These are phyloP conservation scores for Saturnispora sanitii DNA, from an alignment of 805 yeast genomes.

Conservation along the genomic window DNA sequence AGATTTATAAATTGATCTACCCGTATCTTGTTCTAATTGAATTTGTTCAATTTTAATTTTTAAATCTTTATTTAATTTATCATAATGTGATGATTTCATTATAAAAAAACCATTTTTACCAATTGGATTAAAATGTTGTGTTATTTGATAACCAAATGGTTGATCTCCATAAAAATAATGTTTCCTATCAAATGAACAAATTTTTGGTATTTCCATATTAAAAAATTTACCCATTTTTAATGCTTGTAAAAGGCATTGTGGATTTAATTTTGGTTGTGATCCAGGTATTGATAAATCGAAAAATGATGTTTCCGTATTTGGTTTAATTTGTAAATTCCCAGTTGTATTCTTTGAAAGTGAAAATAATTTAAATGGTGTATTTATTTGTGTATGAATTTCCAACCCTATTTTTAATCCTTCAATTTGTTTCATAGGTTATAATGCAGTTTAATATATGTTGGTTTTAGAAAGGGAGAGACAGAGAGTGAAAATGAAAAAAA, in stretches of 20 bases:
- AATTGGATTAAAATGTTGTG: conserved; percentile 77
- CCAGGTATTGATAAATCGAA: conserved; percentile 90
- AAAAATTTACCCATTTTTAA: conserved; percentile 65
- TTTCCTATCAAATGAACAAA: conserved; percentile 78
- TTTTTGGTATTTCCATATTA: conserved; percentile 43
- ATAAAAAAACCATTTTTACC: conserved; percentile 56
- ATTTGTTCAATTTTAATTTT: conserved; percentile 62
- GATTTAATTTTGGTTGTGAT: conserved; percentile 74
- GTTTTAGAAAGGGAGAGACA: not conserved
- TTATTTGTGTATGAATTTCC: conserved; percentile 87
- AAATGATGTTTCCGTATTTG: conserved; percentile 63
- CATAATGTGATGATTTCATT: conserved; percentile 42
- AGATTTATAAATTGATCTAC: conserved; percentile 54
- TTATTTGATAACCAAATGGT: conserved; percentile 91
- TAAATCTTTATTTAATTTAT: conserved; percentile 32
- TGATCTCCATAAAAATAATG: conserved; percentile 96
- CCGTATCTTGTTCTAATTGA: conserved; percentile 94
- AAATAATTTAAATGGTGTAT: conserved; percentile 66
- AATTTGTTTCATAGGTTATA: no score
- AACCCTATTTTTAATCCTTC: conserved; percentile 57
- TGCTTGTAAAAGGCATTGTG: conserved; percentile 62
- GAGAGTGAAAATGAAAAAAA: not conserved
- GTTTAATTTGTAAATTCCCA: conserved; percentile 33
- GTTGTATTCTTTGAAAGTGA: conserved; percentile 46
- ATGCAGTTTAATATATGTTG: not conserved